phyloP scores from a whole-genome alignment of 495 filamentous ascomycete species.

The Penicillium lagena region DNA sequence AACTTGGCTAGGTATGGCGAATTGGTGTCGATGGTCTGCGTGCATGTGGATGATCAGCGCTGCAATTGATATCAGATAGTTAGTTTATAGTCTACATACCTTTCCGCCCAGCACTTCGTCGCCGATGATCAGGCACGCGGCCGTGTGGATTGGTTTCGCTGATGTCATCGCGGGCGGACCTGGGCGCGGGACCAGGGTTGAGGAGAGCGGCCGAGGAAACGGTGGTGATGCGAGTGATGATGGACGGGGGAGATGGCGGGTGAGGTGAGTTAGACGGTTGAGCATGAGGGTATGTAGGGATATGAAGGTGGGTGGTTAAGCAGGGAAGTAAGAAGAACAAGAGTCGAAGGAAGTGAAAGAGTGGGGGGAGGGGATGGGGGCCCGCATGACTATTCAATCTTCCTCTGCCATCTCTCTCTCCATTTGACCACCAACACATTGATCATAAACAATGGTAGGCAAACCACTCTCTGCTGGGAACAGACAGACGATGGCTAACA shows the following conservation, averaged over 20 bases:
- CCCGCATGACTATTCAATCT: slow-evolving; percentile 13
- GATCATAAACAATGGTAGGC: slow-evolving; percentile 21
- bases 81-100: slow-evolving; percentile 35
- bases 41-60: neutral
- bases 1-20: slow-evolving; percentile 86
- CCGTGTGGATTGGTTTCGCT: slow-evolving; percentile 71
- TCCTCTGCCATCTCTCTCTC: neutral
- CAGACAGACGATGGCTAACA: no score
- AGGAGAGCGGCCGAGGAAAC: slow-evolving; percentile 30
- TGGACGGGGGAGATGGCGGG: slow-evolving; percentile 64
- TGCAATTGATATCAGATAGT: neutral
- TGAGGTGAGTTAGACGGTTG: slow-evolving; percentile 62
- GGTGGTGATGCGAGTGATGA: slow-evolving; percentile 36
- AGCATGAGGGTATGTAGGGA: slow-evolving; percentile 50
- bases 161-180: slow-evolving; percentile 48
- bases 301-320: neutral
- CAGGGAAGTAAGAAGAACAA: neutral
- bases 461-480: no score
- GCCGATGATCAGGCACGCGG: slow-evolving; percentile 91
- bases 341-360: neutral
- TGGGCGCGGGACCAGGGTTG: slow-evolving; percentile 18
- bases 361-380: slow-evolving; percentile 17
- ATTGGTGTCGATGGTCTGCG: slow-evolving; percentile 81
- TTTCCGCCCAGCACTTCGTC: slow-evolving; percentile 97
- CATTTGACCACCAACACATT: neutral